These are phyloP conservation scores for Pyropia haitanensis DNA, from an alignment of 23 red algal species.

Conservation along the genomic window DNA sequence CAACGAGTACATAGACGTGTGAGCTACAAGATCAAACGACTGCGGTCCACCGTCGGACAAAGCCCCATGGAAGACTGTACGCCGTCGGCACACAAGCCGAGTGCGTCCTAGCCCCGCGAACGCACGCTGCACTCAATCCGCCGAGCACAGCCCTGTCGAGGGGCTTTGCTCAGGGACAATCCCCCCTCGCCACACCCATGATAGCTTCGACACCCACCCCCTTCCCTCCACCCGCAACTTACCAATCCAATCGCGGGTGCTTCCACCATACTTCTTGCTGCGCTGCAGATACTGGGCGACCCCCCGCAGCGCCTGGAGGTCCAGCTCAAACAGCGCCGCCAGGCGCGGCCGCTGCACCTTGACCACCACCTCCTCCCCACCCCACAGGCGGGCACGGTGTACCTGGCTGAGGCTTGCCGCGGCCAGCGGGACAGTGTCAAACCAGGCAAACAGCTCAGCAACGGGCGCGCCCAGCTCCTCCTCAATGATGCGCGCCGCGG, in stretches of 20 bases:
- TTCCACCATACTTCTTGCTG: slow-evolving; percentile 45
- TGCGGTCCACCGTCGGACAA: too few species aligned
- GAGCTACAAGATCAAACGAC: too few species aligned
- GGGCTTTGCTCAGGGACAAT: too few species aligned
- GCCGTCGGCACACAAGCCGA: too few species aligned
- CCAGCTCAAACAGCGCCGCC: slow-evolving; percentile 65
- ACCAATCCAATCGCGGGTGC: slow-evolving; percentile 57
- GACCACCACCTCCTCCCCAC: slow-evolving; percentile 83
- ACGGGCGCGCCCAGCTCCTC: slow-evolving; percentile 39
- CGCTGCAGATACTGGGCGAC: slow-evolving; percentile 60
- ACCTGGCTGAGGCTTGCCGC: slow-evolving; percentile 90
- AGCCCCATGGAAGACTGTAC: too few species aligned
- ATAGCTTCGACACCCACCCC: too few species aligned
- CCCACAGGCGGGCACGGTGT: slow-evolving; percentile 56
- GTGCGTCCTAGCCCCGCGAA: too few species aligned
- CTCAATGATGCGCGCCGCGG: slow-evolving; percentile 36
- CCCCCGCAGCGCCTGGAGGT: slow-evolving; percentile 52
- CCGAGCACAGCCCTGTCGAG: too few species aligned
- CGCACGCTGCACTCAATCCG: too few species aligned
- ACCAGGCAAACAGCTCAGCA: slow-evolving; percentile 45
- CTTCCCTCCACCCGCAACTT: too few species aligned
- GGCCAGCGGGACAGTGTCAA: slow-evolving; percentile 74
- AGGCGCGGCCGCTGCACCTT: slow-evolving; percentile 84
- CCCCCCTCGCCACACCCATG: too few species aligned
- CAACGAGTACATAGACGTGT: too few species aligned